Percentiles rank a stretch among this genome's conserved stretches.
phyloP scores from a whole-genome alignment of 2,329 filamentous ascomycete species.

The Scedosporium apiospermum region DNA sequence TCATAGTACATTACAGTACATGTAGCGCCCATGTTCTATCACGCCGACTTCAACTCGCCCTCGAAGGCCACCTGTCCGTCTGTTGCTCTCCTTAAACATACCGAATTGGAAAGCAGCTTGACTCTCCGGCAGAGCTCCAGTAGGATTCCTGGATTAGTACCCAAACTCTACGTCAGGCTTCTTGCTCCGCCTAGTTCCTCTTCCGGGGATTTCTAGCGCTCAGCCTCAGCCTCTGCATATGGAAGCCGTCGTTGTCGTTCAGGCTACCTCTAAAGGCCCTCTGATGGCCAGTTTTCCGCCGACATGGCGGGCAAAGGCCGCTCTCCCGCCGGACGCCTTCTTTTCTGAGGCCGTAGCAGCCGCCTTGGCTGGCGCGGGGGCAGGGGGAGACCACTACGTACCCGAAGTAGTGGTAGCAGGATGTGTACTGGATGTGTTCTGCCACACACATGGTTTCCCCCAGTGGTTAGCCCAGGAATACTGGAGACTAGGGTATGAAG shows the following conservation, averaged over 20 bases:
- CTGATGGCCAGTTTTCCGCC: neutral
- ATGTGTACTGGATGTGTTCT: neutral
- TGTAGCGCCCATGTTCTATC: too few relatives aligned
- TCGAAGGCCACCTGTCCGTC: too few relatives aligned
- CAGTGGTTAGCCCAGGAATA: neutral
- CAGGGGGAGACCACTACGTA: neutral
- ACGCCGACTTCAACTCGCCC: too few relatives aligned
- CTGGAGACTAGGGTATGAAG: too few relatives aligned
- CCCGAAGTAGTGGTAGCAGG: slow-evolving; percentile 3
- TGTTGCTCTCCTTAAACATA: too few relatives aligned
- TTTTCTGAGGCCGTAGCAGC: neutral
- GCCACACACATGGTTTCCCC: slow-evolving; percentile 1
- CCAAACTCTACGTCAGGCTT: neutral
- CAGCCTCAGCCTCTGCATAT: neutral
- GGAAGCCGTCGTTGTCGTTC: neutral
- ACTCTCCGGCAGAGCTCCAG: too few relatives aligned
- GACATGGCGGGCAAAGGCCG: slow-evolving; percentile 1
- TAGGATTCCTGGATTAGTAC: neutral
- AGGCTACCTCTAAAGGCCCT: neutral
- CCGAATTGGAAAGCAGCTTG: too few relatives aligned
- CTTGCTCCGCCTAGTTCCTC: neutral
- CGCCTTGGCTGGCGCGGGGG: neutral
- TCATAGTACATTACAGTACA: too few relatives aligned
- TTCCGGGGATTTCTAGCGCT: neutral
- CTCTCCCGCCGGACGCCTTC: neutral